Evolutionary conservation across 1,139 yeast species (phyloP).

Genomic region (Candida sp.): DNA sequence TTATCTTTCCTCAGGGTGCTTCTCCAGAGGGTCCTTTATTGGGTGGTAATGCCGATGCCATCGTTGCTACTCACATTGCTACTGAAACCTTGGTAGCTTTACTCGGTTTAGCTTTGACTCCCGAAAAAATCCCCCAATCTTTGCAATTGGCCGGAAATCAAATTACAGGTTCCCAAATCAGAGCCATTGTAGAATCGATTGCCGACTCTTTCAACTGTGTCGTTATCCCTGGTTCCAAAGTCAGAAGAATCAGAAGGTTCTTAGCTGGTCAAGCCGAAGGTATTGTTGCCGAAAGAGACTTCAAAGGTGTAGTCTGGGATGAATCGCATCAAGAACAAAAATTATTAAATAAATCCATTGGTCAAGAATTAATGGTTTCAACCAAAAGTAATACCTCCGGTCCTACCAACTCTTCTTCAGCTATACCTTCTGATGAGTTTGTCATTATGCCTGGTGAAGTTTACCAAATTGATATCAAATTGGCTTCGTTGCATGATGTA

Average conservation of each 20-base stretch:
- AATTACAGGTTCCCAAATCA: constrained; percentile 67
- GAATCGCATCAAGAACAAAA: constrained; percentile 74
- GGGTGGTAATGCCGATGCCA: constrained; percentile 85
- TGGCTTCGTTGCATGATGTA: constrained; percentile 63
- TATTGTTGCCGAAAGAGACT: constrained; percentile 86
- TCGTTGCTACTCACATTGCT: constrained; percentile 87
- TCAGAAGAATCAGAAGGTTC: constrained; percentile 87
- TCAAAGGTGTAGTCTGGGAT: constrained; percentile 91
- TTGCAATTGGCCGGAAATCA: constrained; percentile 26
- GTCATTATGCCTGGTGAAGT: constrained; percentile 78
- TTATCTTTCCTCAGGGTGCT: constrained; percentile 68
- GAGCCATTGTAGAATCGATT: constrained; percentile 74
- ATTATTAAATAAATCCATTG: constrained; percentile 42
- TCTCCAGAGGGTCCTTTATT: constrained; percentile 74
- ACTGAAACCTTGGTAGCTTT: constrained; percentile 76
- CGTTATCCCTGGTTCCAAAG: constrained; percentile 89
- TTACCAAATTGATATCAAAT: constrained; percentile 75
- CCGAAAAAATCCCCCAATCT: constrained; percentile 63
- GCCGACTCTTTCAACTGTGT: constrained; percentile 79
- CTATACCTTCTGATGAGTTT: constrained; percentile 77
- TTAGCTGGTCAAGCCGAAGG: constrained; percentile 95
- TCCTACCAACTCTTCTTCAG: constrained; percentile 31
- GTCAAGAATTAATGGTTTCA: constrained; percentile 33
- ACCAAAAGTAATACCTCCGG: constrained; percentile 13
- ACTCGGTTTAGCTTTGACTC: constrained; percentile 69